A percentile compares a stretch with the other conserved stretches of the same genome.
Evolutionary conservation across 345 rosid species (phyloP).

Genomic region (Mangifera indica): DNA sequence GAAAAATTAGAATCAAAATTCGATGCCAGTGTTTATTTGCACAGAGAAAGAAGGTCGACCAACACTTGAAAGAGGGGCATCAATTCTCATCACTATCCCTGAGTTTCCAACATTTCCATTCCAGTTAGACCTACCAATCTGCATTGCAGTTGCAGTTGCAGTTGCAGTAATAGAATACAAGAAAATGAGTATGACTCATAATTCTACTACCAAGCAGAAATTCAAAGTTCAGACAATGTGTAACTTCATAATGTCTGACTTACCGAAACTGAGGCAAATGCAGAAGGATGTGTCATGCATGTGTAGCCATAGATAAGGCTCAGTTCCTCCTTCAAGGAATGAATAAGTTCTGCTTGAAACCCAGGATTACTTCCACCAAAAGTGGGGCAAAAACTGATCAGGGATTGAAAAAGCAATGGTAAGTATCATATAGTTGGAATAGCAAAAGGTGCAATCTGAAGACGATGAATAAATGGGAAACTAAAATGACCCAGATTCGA

Average conservation of each 20-base stretch:
- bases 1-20: slow-evolving; percentile 47
- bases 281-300: slow-evolving; percentile 59
- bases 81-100: slow-evolving; percentile 72
- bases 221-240: background rate
- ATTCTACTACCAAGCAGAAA: background rate
- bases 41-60: slow-evolving; percentile 72
- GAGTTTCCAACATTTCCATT: slow-evolving; percentile 81
- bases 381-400: slow-evolving; percentile 67
- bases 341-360: slow-evolving; percentile 65
- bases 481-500: too few relatives aligned
- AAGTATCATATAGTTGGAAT: background rate
- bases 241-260: slow-evolving; percentile 23
- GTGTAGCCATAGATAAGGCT: slow-evolving; percentile 80
- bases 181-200: background rate
- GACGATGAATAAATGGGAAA: background rate
- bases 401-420: background rate
- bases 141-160: slow-evolving; percentile 19
- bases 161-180: background rate
- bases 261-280: slow-evolving; percentile 77
- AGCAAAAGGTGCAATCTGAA: background rate
- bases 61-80: slow-evolving; percentile 58
- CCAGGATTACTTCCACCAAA: slow-evolving; percentile 96
- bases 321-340: slow-evolving; percentile 72
- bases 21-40: slow-evolving; percentile 73
- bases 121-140: slow-evolving; percentile 96